A percentile compares a stretch with the other conserved stretches of the same genome.
phyloP scores from a whole-genome alignment of 2,329 filamentous ascomycete species.

The Fusarium sp. region DNA sequence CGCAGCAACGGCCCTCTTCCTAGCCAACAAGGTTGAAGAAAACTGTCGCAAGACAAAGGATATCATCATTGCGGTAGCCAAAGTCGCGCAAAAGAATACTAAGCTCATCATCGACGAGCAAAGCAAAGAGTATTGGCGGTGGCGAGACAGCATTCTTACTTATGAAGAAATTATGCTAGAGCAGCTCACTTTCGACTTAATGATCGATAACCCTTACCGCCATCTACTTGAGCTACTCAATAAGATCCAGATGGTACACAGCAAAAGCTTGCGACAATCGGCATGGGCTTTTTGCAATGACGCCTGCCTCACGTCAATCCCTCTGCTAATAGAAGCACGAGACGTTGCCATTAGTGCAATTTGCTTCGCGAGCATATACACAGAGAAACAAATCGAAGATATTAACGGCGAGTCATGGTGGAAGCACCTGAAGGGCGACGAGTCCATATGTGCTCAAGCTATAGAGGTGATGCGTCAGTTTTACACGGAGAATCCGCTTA shows the following conservation, averaged over 20 bases:
- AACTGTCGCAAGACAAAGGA: slow-evolving; percentile 97
- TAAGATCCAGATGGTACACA: slow-evolving; percentile 78
- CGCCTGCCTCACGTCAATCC: slow-evolving; percentile 84
- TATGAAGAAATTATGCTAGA: slow-evolving; percentile 95
- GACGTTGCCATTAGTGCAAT: slow-evolving; percentile 88
- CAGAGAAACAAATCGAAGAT: slow-evolving; percentile 80
- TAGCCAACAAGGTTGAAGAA: slow-evolving; percentile 97
- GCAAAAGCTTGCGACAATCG: slow-evolving; percentile 84
- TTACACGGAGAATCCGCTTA: slow-evolving; percentile 73
- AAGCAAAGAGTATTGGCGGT: slow-evolving; percentile 98
- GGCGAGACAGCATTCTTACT: slow-evolving; percentile 92
- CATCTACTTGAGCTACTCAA: slow-evolving; percentile 85
- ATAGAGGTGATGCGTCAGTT: slow-evolving; percentile 81
- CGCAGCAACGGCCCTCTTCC: slow-evolving; percentile 89
- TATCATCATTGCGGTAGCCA: slow-evolving; percentile 91
- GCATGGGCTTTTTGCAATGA: slow-evolving; percentile 97
- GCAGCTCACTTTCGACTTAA: slow-evolving; percentile 91
- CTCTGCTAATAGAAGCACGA: slow-evolving; percentile 81
- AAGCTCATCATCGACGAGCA: slow-evolving; percentile 94
- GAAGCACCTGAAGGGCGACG: slow-evolving; percentile 78
- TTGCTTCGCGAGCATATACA: slow-evolving; percentile 86
- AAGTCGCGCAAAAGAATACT: slow-evolving; percentile 93
- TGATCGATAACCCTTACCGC: slow-evolving; percentile 88
- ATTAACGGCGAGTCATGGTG: slow-evolving; percentile 86
- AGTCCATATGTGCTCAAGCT: slow-evolving; percentile 77